These are phyloP conservation scores for Mycena sp. DNA, from an alignment of 1,284 basidiomycete species.

Conservation along the genomic window DNA sequence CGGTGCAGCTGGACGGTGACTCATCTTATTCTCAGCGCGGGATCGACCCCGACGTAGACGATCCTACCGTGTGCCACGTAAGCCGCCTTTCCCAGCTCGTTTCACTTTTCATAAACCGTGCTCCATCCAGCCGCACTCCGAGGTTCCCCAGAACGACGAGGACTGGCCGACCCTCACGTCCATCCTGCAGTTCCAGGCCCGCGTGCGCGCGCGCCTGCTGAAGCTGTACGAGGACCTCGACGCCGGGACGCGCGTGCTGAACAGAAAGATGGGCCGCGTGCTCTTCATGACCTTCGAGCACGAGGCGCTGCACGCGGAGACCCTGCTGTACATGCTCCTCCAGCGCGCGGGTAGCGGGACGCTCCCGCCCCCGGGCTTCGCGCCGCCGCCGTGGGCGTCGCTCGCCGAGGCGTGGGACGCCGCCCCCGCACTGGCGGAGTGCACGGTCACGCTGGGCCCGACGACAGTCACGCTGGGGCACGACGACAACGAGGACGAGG, in stretches of 20 bases:
- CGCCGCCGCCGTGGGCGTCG: constrained; percentile 78
- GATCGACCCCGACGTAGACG: constrained; percentile 95
- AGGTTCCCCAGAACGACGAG: constrained; percentile 81
- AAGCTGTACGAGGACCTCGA: constrained; percentile 80
- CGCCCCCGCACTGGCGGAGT: constrained; percentile 50
- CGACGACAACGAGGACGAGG: constrained; percentile 83
- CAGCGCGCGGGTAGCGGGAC: constrained; percentile 84
- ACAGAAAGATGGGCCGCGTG: constrained; percentile 78
- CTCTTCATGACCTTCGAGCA: constrained; percentile 93
- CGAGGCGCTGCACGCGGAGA: constrained; percentile 89
- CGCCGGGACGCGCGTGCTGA: constrained; percentile 64
- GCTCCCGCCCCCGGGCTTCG: constrained; percentile 81
- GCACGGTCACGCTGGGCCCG: constrained; percentile 67
- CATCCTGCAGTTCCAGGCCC: constrained; percentile 83
- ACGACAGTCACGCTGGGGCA: constrained; percentile 80
- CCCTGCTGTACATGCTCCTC: constrained; percentile 93
- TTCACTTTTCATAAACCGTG: not conserved
- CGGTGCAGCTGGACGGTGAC: not conserved
- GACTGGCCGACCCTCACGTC: constrained; percentile 87
- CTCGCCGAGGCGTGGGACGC: constrained; percentile 75
- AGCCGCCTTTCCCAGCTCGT: constrained; percentile 36
- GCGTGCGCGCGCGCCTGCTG: constrained; percentile 77
- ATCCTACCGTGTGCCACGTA: constrained; percentile 87
- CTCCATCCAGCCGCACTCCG: constrained; percentile 78
- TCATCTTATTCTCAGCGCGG: constrained; percentile 69